phyloP scores from a whole-genome alignment of 768 basidiomycete genomes.

The Russula griseocarnosa region DNA sequence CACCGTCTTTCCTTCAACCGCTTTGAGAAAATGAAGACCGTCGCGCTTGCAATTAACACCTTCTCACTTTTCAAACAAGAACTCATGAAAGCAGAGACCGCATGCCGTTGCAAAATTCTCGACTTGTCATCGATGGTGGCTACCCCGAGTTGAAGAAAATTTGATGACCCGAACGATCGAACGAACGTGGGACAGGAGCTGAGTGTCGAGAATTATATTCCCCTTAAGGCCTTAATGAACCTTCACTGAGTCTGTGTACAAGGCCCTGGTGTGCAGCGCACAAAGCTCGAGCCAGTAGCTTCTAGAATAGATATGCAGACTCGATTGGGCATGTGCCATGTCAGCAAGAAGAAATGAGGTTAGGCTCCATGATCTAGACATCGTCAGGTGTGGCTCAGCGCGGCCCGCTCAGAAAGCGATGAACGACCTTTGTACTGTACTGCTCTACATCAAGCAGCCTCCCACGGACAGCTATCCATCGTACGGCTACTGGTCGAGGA shows the following conservation, averaged over 20 bases:
- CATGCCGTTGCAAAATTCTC: slow-evolving; percentile 38
- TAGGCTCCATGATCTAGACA: too few species aligned
- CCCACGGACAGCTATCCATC: background rate
- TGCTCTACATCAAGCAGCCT: background rate
- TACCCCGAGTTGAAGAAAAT: slow-evolving; percentile 85
- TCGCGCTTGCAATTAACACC: slow-evolving; percentile 70
- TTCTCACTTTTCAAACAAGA: slow-evolving; percentile 56
- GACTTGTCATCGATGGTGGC: slow-evolving; percentile 86
- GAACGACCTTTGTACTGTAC: background rate
- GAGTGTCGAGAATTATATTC: too few species aligned
- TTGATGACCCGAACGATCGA: slow-evolving; percentile 61
- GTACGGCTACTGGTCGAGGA: background rate
- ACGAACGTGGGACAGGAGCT: too few species aligned
- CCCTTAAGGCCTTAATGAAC: too few species aligned
- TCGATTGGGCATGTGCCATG: too few species aligned
- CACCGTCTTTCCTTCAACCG: slow-evolving; percentile 91
- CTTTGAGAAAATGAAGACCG: slow-evolving; percentile 95
- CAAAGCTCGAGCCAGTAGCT: too few species aligned
- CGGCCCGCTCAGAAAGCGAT: background rate
- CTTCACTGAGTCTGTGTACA: too few species aligned
- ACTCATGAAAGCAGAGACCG: slow-evolving; percentile 20
- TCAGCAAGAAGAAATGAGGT: too few species aligned
- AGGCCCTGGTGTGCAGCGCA: too few species aligned
- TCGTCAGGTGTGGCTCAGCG: too few species aligned
- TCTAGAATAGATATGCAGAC: too few species aligned